Evolutionary conservation across 1,139 yeast species (phyloP).

Genomic region (Sugiyamaella neomexicana): DNA sequence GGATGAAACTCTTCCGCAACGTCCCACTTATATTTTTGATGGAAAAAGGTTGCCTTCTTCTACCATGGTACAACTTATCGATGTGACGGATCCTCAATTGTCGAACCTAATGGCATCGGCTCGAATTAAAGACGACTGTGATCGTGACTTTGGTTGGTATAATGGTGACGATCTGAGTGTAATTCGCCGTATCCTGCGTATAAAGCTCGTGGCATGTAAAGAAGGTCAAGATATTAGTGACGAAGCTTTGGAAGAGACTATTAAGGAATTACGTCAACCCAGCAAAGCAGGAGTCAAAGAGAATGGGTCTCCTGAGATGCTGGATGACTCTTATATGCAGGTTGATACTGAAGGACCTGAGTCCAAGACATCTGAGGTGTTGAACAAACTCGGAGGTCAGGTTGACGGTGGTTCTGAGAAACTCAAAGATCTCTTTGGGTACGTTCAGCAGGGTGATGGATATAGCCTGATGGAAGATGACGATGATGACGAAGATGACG

Average conservation of each 20-base stretch:
- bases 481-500: constrained; percentile 12
- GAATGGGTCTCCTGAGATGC: constrained; percentile 20
- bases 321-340: not conserved
- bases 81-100: constrained; percentile 68
- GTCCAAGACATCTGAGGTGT: constrained; percentile 26
- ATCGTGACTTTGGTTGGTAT: constrained; percentile 71
- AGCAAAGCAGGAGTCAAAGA: constrained; percentile 4
- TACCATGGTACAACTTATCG: constrained; percentile 79
- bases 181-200: constrained; percentile 67
- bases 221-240: constrained; percentile 35
- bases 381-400: constrained; percentile 16
- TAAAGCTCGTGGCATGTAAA: constrained; percentile 49
- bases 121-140: constrained; percentile 36
- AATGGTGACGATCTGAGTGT: constrained; percentile 60
- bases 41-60: constrained; percentile 70
- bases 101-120: constrained; percentile 48
- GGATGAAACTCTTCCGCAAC: constrained; percentile 4
- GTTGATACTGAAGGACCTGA: constrained; percentile 36
- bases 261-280: constrained; percentile 28
- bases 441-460: constrained; percentile 22
- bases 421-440: constrained; percentile 24
- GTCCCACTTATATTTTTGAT: constrained; percentile 57
- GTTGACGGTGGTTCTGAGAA: constrained; percentile 22
- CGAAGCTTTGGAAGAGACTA: constrained; percentile 29
- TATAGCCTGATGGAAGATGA: constrained; percentile 17